A percentile compares a stretch with the other conserved stretches of the same genome.
phyloP scores from a whole-genome alignment of 805 yeast genomes.

The Yarrowia deformans region DNA sequence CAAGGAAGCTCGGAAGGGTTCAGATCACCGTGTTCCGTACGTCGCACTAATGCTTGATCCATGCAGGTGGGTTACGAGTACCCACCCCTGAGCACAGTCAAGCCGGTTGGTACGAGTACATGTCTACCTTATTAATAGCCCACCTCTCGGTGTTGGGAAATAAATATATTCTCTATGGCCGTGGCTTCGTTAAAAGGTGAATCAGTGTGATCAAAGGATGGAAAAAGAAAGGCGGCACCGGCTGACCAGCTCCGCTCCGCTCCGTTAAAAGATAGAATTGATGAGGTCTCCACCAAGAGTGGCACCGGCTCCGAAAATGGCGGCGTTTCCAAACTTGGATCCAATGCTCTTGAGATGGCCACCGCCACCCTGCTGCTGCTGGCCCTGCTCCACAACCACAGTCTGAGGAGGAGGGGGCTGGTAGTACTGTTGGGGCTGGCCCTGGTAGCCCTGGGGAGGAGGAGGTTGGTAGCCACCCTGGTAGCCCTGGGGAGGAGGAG shows the following conservation, averaged over 20 bases:
- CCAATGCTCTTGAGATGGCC: slow-evolving; percentile 64
- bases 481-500: slow-evolving; percentile 40
- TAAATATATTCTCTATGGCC: slow-evolving; percentile 17
- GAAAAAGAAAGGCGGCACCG: too few relatives aligned
- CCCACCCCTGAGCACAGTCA: too few relatives aligned
- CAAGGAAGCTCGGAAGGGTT: slow-evolving; percentile 8
- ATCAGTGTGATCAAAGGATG: too few relatives aligned
- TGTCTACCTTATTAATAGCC: too few relatives aligned
- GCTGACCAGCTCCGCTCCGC: too few relatives aligned
- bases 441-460: slow-evolving; percentile 54
- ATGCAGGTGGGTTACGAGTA: not conserved
- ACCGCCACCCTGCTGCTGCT: slow-evolving; percentile 42
- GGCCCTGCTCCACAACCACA: slow-evolving; percentile 42
- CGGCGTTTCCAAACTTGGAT: slow-evolving; percentile 86
- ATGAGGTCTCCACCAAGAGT: slow-evolving; percentile 86
- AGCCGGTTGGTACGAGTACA: too few relatives aligned
- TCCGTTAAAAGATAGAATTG: slow-evolving; percentile 45
- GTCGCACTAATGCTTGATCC: not conserved
- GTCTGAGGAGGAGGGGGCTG: slow-evolving; percentile 45
- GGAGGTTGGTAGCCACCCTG: slow-evolving; percentile 42
- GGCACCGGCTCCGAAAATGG: slow-evolving; percentile 96
- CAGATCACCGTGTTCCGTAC: slow-evolving; percentile 17
- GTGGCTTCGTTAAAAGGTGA: not conserved
- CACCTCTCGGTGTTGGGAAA: not conserved
- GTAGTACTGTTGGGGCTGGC: slow-evolving; percentile 50